phyloP scores from a whole-genome alignment of 1,284 basidiomycete species.

The Ceratobasidium sp. region DNA sequence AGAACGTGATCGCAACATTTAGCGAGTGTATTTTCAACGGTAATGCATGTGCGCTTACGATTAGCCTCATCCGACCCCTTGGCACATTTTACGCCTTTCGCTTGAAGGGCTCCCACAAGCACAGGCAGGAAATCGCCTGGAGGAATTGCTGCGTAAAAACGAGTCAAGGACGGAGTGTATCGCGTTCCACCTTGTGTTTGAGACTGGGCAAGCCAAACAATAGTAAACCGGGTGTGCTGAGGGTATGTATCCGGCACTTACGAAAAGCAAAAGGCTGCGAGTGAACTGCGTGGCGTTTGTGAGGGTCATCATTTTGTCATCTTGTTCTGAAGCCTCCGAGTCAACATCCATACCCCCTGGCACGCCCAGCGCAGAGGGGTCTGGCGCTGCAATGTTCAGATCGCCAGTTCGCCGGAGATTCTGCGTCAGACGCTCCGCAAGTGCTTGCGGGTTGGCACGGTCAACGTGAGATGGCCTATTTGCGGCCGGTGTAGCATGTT shows the following conservation, averaged over 20 bases:
- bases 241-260: constrained; percentile 28
- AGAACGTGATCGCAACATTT: neutral
- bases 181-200: constrained; percentile 50
- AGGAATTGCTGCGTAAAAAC: constrained; percentile 47
- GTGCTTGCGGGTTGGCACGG: constrained; percentile 43
- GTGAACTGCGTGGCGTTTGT: constrained; percentile 49
- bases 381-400: constrained; percentile 48
- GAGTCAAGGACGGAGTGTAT: constrained; percentile 48
- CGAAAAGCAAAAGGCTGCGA: constrained; percentile 48
- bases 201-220: constrained; percentile 22
- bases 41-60: neutral
- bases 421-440: constrained; percentile 48
- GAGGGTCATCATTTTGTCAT: constrained; percentile 47
- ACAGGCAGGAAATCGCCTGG: constrained; percentile 31
- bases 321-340: constrained; percentile 38
- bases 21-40: neutral
- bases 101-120: constrained; percentile 43
- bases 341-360: constrained; percentile 33
- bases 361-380: constrained; percentile 23
- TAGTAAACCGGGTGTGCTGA: neutral
- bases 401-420: constrained; percentile 44
- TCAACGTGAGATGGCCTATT: constrained; percentile 47
- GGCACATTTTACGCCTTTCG: constrained; percentile 43
- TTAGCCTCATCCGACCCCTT: constrained; percentile 40
- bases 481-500: neutral